Conservation (phyloP, 768 basidiomycete species). For the Crepidotus variabilis region DNA sequence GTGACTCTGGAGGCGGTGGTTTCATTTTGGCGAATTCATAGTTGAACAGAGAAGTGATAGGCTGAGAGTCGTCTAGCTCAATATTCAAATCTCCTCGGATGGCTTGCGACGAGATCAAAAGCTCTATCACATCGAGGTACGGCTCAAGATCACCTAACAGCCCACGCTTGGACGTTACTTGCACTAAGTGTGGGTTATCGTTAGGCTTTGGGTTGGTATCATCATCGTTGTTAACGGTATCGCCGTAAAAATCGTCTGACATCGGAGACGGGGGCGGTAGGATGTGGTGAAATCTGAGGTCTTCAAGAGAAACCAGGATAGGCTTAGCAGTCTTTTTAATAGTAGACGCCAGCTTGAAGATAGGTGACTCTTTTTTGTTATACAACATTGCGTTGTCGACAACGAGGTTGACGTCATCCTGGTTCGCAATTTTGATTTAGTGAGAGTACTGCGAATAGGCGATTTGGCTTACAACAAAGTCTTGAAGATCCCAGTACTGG, state of each 20-base stretch:
- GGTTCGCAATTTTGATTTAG: neutral
- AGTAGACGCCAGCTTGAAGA: conserved; percentile 65
- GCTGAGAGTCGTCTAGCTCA: conserved; percentile 47
- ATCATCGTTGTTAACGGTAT: too few relatives aligned
- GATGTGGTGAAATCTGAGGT: conserved; percentile 17
- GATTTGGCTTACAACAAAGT: conserved; percentile 56
- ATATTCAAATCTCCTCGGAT: conserved; percentile 54
- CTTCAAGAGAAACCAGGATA: conserved; percentile 40
- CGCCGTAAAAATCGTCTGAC: too few relatives aligned
- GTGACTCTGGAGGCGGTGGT: conserved; percentile 53
- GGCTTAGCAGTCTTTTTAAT: conserved; percentile 44
- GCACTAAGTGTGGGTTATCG: neutral
- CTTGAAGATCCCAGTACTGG: conserved; percentile 73
- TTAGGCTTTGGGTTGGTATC: neutral
- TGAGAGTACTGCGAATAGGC: neutral
- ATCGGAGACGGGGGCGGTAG: neutral
- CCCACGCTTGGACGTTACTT: neutral
- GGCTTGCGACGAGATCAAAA: conserved; percentile 48
- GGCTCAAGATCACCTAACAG: conserved; percentile 74
- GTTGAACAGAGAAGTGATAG: conserved; percentile 63
- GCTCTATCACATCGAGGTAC: conserved; percentile 48
- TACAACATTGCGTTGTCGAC: conserved; percentile 83
- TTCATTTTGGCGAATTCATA: conserved; percentile 64
- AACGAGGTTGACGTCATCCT: conserved; percentile 85
- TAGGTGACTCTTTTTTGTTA: conserved; percentile 70